Base-by-base conservation (phyloP, 2,329 filamentous ascomycete species). In the Neonectria hederae region DNA sequence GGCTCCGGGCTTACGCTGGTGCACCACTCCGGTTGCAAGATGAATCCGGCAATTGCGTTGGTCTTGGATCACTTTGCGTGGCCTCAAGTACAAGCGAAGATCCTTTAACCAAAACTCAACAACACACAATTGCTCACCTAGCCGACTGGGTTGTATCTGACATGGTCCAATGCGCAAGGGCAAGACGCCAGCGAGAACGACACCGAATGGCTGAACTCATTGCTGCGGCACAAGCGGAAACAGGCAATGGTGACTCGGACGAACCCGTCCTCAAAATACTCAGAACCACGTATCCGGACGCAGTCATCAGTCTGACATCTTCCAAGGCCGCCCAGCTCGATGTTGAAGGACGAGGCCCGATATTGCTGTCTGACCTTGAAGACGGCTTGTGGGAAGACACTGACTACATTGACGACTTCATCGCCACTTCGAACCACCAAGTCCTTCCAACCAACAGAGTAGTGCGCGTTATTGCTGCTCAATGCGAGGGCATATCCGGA, bases 301-400 rank as follows among this genome's bases (percentile, higher is more conserved):
- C 78, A 1, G 59, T 59, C 2, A 67, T 80, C 7, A 72, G 63
- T 2, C 65, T 81, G 2, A 69, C 77, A 59, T 65, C 65, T 5
- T 60, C 71, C 6, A 71, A 65, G 7, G 67, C 74, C 21, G 69
- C 68, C 2, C 53, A 63, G 0, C 67, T 81, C 1, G 52, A 68
- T 3, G 55, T 79, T 3, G 68, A 74, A 11, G 71, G 75, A 0
- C 74, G 73, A 3, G 69, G 65, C 0, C 67, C 71, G 0, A 71
- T 83, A 17, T 45, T 65, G 0, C 64, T 74, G 6, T 59, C 66
- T 0, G 75, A 78, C 0, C 52, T 82, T 0, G 74, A 79, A 21
- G 73, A 80, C 5, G 79, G 80, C 0, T 46, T 83, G 0, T 84
- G 82, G 82, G 82, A 84, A 68, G 81, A 83, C 30, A 71, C 71